These are phyloP conservation scores for Claviceps monticola DNA, from an alignment of 2,329 filamentous ascomycete genomes.

Conservation along the genomic window DNA sequence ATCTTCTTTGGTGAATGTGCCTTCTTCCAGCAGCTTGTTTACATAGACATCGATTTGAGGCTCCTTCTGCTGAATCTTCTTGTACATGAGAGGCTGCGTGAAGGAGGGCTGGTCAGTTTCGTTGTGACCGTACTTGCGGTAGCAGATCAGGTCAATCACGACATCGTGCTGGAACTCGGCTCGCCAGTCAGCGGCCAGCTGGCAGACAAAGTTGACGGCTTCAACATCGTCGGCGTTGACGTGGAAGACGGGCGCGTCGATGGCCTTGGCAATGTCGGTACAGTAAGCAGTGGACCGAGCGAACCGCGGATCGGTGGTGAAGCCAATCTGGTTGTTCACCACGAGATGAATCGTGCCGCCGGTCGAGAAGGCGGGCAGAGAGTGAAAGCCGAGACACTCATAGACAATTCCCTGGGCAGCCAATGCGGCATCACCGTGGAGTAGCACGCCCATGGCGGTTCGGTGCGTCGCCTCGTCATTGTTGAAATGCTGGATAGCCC, in stretches of 20 bases:
- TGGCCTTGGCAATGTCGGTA: constrained; percentile 97
- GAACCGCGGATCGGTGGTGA: constrained; percentile 96
- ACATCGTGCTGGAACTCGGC: constrained; percentile 98
- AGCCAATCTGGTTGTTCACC: constrained; percentile 99
- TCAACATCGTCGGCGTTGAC: constrained; percentile 98
- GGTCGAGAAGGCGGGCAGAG: constrained; percentile 88
- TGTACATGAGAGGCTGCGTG: constrained; percentile 99
- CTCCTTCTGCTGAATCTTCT: constrained; percentile 77
- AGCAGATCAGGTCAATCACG: constrained; percentile 95
- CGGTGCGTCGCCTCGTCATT: constrained; percentile 81
- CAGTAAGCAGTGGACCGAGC: constrained; percentile 96
- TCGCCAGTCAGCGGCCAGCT: constrained; percentile 93
- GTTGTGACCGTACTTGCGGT: constrained; percentile 98
- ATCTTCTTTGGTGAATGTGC: constrained; percentile 93
- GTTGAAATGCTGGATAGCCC: constrained; percentile 98
- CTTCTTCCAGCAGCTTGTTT: constrained; percentile 78
- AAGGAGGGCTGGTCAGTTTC: constrained; percentile 99
- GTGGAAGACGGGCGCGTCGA: constrained; percentile 97
- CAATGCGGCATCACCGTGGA: constrained; percentile 95
- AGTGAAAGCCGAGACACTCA: constrained; percentile 95
- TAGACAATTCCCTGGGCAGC: constrained; percentile 95
- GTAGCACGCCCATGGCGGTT: constrained; percentile 86
- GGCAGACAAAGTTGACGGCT: constrained; percentile 95
- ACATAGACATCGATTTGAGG: constrained; percentile 84
- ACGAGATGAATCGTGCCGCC: constrained; percentile 94